Percentiles rank a stretch among this genome's conserved stretches.
Conservation (phyloP, 2,329 filamentous ascomycete genomes). For the Epichloe hybrida region DNA sequence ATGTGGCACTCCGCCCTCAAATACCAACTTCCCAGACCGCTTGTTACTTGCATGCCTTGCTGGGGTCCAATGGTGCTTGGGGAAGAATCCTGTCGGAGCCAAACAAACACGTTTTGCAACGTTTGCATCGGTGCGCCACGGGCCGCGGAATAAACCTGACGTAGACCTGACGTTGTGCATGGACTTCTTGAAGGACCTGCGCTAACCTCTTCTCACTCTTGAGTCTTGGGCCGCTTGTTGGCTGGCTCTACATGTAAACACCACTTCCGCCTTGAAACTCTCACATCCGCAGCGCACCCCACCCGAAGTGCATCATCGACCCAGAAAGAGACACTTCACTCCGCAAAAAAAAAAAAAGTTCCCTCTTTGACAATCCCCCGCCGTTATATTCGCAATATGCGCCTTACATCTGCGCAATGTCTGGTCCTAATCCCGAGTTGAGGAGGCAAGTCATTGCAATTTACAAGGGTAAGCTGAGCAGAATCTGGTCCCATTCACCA, state of each 20-base stretch:
- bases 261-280: too few relatives aligned
- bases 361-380: not conserved
- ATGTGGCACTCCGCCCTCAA: too few relatives aligned
- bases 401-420: constrained; percentile 10
- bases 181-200: too few relatives aligned
- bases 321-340: not conserved
- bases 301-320: not conserved
- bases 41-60: not conserved
- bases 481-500: not conserved
- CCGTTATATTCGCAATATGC: not conserved
- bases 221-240: too few relatives aligned
- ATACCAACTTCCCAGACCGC: not conserved
- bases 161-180: too few relatives aligned
- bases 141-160: too few relatives aligned
- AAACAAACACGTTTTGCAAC: too few relatives aligned
- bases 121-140: too few relatives aligned
- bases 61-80: too few relatives aligned
- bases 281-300: not conserved
- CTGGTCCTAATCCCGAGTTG: constrained; percentile 38
- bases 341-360: too few relatives aligned
- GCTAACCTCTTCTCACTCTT: too few relatives aligned
- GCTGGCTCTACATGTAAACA: too few relatives aligned
- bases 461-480: constrained; percentile 60
- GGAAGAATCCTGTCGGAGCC: not conserved
- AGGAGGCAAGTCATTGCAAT: constrained; percentile 68